These are phyloP conservation scores for Nannochloropsis gaditana DNA, from an alignment of 108 stramenopile genomes.

Conservation along the genomic window DNA sequence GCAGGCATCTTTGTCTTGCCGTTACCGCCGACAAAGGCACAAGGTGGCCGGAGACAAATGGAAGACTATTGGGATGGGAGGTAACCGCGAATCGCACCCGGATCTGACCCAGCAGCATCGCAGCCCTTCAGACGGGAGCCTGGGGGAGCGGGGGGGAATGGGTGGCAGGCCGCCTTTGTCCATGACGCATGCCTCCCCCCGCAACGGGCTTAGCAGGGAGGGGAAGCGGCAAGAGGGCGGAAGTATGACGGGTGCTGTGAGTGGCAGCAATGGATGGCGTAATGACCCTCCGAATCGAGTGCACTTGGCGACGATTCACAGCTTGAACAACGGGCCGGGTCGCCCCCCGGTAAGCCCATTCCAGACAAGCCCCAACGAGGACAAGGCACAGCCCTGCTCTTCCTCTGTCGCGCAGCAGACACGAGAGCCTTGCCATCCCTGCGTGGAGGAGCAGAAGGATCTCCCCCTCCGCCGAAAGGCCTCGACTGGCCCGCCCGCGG, in stretches of 20 bases:
- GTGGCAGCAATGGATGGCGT: background rate
- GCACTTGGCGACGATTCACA: background rate
- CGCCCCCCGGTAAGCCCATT: background rate
- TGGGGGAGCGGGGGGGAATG: background rate
- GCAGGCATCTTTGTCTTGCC: background rate
- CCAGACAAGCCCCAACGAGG: background rate
- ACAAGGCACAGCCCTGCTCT: background rate
- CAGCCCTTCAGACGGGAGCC: background rate
- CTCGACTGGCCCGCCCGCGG: background rate
- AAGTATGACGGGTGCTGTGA: background rate
- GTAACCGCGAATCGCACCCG: background rate
- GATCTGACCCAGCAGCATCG: background rate
- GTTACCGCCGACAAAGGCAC: background rate
- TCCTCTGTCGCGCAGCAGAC: background rate
- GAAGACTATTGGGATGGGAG: slow-evolving; percentile 14
- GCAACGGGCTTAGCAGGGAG: background rate
- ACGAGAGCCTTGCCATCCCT: background rate
- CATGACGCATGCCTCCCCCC: background rate
- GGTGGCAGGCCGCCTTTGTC: background rate
- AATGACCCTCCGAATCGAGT: background rate
- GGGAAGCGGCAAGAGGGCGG: background rate
- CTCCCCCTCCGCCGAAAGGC: background rate
- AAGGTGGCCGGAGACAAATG: slow-evolving; percentile 12
- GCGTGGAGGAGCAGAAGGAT: background rate
- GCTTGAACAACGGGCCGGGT: background rate